Evolutionary conservation across 2,329 filamentous ascomycete genomes (phyloP), one percentile per base, ranked within the genome.

Genomic region (Elsinoe necatrix): DNA sequence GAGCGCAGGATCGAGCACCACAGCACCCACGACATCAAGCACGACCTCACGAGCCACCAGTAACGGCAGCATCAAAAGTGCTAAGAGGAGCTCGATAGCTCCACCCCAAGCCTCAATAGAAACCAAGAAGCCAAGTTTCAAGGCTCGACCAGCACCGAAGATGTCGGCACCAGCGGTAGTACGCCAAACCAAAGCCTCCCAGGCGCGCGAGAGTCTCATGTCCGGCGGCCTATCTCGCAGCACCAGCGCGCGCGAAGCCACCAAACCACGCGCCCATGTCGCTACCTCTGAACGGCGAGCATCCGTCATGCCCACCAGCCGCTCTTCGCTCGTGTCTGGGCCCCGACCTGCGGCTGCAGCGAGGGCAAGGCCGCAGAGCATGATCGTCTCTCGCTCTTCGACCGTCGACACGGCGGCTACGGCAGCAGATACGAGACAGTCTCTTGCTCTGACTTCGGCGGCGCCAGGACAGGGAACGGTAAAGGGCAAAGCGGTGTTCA

Each of bases 401-500:
- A 18, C 20, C 9, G 41, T 45, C 5, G 34, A 9, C 27, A 29
- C 27, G 9, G 27, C 27, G n/a, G n/a, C n/a, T n/a, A 25, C 23
- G 2, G 25, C 12, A 12, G 3, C 23, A 4, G 20, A 16, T 9
- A 52, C 16, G n/a, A 35, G 31, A 21, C 35, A 48, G 35, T 63
- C 56, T 21, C 41, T 21, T 42, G 50, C 58, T 4, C 34, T 37
- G 34, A 12, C 5, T 14, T 3, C 14, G 3, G 31, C 27, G n/a
- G 7, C 21, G 1, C 14, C 42, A 14, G 54, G 51, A 18, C 6
- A 29, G 4, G 48, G 48, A n/a, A 52, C 67, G 59, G 12, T 65
- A 14, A 77, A 75, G 60, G 74, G 71, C 54, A 71, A 71, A 41
- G 71, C 76, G 59, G 71, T 77, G 42, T 77, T 76, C 65, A 71